Evolutionary conservation across 1,284 basidiomycete species (phyloP), one percentile per base, ranked within the genome.

Genomic region (Malassezia vespertilionis): DNA sequence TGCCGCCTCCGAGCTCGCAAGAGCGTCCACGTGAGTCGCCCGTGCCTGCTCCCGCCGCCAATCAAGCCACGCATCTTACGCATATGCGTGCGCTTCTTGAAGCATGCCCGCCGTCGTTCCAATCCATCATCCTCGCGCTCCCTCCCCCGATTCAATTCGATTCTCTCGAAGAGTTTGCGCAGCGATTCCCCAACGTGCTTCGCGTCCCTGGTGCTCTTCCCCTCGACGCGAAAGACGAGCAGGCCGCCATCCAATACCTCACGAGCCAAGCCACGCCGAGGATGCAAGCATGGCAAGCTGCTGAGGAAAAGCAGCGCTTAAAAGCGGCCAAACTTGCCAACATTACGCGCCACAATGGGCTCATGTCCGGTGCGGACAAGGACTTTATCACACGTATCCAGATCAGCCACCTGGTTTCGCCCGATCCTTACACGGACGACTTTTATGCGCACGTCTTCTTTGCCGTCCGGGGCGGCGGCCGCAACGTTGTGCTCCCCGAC

Each of bases 341-440:
- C 34, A 72, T 93, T 89, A 80, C 88, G 45, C 82, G 84, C 58
- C 89, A 93, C 74, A 99, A 97, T 71, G 90, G 96, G 70, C 77
- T 96, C 45, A 99, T 99, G 93, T 88, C 85, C 0, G 86, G 89
- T 71, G 91, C 87, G 12, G 93, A 99, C 77, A 97, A 97, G 75
- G 93, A 97, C 69, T 99, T 97, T 71, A 97, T 99, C 73, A 97
- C 93, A 18, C 82, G 93, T 31, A 97, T 99, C 52, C 93, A 99
- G 73, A 86, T 99, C 36, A 95, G 89, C 1, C 91, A 97, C 69
- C 82, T 97, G 24, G 88, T 95, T 38, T 70, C 72, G 20, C 54
- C 65, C 20, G 93, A 97, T 74, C 93, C 93, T 0, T 96, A 93
- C 72, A 80, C 86, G 27, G 90, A 95, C 58, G 93, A 99, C 71